These are phyloP conservation scores for Botrytis cinerea DNA, from an alignment of 2,329 filamentous ascomycete species.

Conservation along the genomic window DNA sequence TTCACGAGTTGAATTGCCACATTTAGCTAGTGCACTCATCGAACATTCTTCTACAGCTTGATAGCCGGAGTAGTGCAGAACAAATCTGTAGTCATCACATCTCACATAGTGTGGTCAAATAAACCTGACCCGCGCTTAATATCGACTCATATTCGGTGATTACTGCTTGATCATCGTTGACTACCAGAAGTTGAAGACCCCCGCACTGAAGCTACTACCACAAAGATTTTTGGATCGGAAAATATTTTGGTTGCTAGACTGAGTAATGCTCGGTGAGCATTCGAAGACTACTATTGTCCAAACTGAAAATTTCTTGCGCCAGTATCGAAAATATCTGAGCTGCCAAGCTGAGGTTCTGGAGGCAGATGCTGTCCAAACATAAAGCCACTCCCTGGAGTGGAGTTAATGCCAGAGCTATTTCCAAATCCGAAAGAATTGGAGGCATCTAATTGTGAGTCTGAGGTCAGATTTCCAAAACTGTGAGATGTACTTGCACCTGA, in stretches of 20 bases:
- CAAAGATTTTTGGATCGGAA: rapidly evolving
- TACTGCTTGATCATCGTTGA: background rate
- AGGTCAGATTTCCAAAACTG: background rate
- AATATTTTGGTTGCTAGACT: background rate
- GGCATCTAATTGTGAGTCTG: background rate
- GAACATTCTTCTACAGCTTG: background rate
- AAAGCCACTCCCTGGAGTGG: background rate
- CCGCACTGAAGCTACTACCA: background rate
- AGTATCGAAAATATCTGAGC: background rate
- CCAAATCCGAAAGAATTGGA: background rate
- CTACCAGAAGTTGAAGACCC: background rate
- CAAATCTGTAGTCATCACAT: background rate
- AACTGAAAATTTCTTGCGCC: background rate
- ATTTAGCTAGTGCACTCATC: background rate
- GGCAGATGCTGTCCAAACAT: background rate
- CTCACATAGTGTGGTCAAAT: background rate
- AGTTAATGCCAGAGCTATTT: too few relatives aligned
- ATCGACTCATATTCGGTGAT: background rate
- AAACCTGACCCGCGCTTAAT: rapidly evolving
- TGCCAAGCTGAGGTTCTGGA: background rate
- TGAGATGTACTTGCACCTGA: background rate
- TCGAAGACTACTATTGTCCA: background rate
- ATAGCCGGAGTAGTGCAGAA: background rate
- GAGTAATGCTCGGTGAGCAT: background rate
- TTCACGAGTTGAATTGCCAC: background rate